A percentile compares a stretch with the other conserved stretches of the same genome.
phyloP scores from a whole-genome alignment of 192 early-diverging fungal species.

The Backusella tarrabulga region DNA sequence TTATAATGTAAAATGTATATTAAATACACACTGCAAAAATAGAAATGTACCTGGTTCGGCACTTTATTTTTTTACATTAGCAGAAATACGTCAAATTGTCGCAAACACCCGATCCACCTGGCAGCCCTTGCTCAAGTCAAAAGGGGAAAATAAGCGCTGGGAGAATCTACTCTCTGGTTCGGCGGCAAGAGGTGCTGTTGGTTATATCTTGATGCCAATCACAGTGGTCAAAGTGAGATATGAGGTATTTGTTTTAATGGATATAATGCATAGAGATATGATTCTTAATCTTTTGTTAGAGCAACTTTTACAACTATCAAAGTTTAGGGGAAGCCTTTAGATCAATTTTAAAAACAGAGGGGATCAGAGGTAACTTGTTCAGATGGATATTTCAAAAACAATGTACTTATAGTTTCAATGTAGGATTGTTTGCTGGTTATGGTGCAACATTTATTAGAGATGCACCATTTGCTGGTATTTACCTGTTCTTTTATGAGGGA shows the following conservation, averaged over 20 bases:
- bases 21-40: background rate
- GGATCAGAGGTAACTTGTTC: constrained; percentile 50
- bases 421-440: constrained; percentile 84
- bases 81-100: constrained; percentile 59
- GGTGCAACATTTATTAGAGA: constrained; percentile 87
- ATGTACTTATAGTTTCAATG: background rate
- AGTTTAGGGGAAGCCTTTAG: constrained; percentile 63
- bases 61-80: constrained; percentile 69
- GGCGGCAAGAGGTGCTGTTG: constrained; percentile 68
- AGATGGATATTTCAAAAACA: background rate
- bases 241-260: constrained; percentile 56
- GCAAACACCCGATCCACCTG: constrained; percentile 30
- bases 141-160: constrained; percentile 46
- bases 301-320: constrained; percentile 80
- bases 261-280: background rate
- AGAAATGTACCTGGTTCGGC: constrained; percentile 69
- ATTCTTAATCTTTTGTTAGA: constrained; percentile 40
- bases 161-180: constrained; percentile 74
- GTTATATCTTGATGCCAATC: constrained; percentile 92
- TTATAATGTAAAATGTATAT: background rate
- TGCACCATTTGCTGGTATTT: constrained; percentile 88
- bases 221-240: constrained; percentile 90
- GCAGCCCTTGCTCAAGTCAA: constrained; percentile 26
- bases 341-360: constrained; percentile 68
- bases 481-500: constrained; percentile 86